These are phyloP conservation scores for Voacanga thouarsii DNA, from an alignment of 257 asterid species.

Conservation along the genomic window DNA sequence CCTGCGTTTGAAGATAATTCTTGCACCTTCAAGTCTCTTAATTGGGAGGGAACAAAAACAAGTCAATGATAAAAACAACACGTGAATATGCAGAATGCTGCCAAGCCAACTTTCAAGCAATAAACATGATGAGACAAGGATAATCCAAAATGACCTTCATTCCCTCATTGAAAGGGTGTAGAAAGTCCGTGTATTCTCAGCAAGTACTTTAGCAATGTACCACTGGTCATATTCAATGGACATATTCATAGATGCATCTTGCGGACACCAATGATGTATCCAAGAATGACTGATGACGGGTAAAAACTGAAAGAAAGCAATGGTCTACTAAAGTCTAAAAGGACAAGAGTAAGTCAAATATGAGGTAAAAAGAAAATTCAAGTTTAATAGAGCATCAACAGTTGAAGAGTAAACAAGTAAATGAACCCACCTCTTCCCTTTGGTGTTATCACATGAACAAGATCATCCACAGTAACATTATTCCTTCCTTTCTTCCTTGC, in stretches of 20 bases:
- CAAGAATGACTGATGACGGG: not conserved
- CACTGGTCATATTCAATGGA: not conserved
- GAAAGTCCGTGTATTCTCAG: not conserved
- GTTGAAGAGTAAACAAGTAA: conserved; percentile 3
- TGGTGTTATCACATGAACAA: conserved; percentile 65
- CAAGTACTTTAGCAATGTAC: not conserved
- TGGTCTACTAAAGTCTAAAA: not conserved
- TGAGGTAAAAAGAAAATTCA: not conserved
- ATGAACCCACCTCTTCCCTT: conserved; percentile 63
- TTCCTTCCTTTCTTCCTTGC: conserved; percentile 74
- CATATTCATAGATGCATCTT: not conserved
- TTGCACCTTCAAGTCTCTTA: too few relatives aligned
- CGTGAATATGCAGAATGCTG: not conserved
- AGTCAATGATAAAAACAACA: not conserved
- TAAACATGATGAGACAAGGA: not conserved
- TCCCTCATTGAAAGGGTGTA: not conserved
- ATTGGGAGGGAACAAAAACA: not conserved
- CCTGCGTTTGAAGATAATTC: not conserved
- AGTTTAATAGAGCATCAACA: not conserved
- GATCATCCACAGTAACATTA: conserved; percentile 68
- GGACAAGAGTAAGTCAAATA: not conserved
- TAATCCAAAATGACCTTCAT: not conserved
- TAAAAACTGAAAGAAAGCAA: conserved; percentile 1
- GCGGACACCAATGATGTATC: not conserved
- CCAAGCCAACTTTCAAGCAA: not conserved